Evolutionary conservation across 306 rosid genomes (phyloP), one percentile per base, ranked within the genome.

Genomic region (Sphenostylis stenocarpa): DNA sequence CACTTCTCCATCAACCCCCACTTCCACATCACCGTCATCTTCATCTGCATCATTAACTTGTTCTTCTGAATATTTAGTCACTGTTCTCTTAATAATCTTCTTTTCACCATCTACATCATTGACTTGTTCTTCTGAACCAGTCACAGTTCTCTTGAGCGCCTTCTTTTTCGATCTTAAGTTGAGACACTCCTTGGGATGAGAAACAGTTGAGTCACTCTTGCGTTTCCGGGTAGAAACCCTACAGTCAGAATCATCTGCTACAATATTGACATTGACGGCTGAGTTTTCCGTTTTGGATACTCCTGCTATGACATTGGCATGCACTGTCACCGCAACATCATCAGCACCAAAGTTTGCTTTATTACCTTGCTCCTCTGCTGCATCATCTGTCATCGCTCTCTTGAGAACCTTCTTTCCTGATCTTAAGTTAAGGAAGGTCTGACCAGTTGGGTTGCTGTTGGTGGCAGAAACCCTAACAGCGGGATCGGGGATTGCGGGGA

Each of bases 91-190:
- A n/a, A n/a, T n/a, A n/a, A n/a, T n/a, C n/a, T n/a, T n/a, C n/a
- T n/a, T n/a, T n/a, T n/a, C n/a, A n/a, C n/a, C 72, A 81, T 56
- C 6, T 39, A 33, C 49, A 19, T 70, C 67, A 38, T 39, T 41
- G 4, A 6, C 19, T 73, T 21, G 72, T 21, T 41, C 4, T 20
- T 21, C 39, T 28, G 71, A 17, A 66, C 14, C 2, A 0, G 12
- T 6, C n/a, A 9, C 13, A 65, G 73, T 78, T 43, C 66, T 70
- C 81, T 85, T 91, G 28, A n/a, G 62, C 60, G 84, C 62, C 44
- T 72, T 89, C 74, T 86, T 90, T n/a, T 90, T 93, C 0, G 87
- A 84, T 21, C 91, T 78, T 74, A 94, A 72, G 67, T 82, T 80
- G 31, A 83, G 62, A 60, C 38, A 84, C 11, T 43, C 44, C 29